Evolutionary conservation across 371 early-diverging fungal genomes (phyloP), one percentile per base, ranked within the genome.

Genomic region (Nematocida major): DNA sequence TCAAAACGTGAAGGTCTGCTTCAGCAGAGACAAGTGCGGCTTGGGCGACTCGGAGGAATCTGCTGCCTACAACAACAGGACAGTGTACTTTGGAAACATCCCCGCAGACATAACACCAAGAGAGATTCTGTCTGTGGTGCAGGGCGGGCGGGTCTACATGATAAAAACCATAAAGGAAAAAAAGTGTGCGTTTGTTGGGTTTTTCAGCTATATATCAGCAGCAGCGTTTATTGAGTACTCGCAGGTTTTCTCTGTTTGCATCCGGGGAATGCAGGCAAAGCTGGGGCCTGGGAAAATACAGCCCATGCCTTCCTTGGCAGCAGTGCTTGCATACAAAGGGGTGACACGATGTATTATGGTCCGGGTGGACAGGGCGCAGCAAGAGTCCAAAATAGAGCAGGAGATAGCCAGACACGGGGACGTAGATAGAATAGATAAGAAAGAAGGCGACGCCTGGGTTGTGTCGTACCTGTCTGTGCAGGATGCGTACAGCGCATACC

Each of bases 101-200:
- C 49, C 76, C 0, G 48, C 20, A n/a, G 76, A 73, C 54, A 53
- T 49, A 45, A 61, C 43, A 11, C 62, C 76, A 4, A 3, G 18
- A 11, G 76, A 73, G 24, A 73, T 73, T 32, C 57, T 73, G 15
- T 5, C 22, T 13, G 62, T 32, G 32, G 38, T 73, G 13, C 62
- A 63, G 32, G 76, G 76, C 15, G 76, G 76, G 34, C 13, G 45
- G 11, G 50, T 73, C 7, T 63, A 24, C 30, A 42, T 24, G 30
- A 51, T 61, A 22, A 73, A 73, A 45, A 4, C 65, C 11, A 61
- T 73, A 26, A 40, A 24, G 22, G 76, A 73, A 24, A 73, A 73
- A 45, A 73, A 73, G 65, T 73, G 76, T 28, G 62, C 62, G 9
- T 73, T 73, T 63, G 49, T 73, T 39, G 43, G 48, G 13, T 73